Evolutionary conservation across 352 stramenopile genomes (phyloP), one percentile per base, ranked within the genome.

Genomic region (Phytophthora kernoviae): DNA sequence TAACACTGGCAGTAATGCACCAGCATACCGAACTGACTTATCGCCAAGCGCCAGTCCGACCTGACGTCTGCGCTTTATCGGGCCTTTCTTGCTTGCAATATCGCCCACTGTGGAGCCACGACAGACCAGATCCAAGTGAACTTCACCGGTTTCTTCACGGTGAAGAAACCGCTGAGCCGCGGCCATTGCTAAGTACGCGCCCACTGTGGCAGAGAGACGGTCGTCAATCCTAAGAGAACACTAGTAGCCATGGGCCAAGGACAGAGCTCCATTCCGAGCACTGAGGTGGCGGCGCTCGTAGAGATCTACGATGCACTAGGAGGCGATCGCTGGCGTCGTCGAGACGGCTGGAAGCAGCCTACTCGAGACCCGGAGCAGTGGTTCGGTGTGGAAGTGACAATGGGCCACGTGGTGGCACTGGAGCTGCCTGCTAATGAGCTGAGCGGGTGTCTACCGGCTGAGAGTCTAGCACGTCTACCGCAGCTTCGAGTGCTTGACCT

Each of bases 321-420:
- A 14, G 84, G 84, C 40, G 81, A 89, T 37, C 73, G 70, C 42
- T 94, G 84, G 84, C 82, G 82, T 11, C 81, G 84, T 10, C 79
- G 81, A 40, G 75, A 91, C 60, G 84, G 82, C 41, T 94, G 84
- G 84, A 88, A 86, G 59, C 77, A 88, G 73, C 71, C 76, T 32
- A 84, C 80, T 22, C 37, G 73, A n/a, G 81, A 92, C 48, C 81
- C 82, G 4, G 81, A 94, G 74, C 81, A 75, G 17, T 94, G 84
- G 84, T 90, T 88, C 62, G 84, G 84, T 58, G 83, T 94, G 42
- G 67, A 90, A 43, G 83, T 94, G 36, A 49, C 66, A 22, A 65
- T 79, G 64, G 84, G 84, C 41, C 84, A 94, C 62, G 84, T 94
- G 14, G 77, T 87, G 34, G 73, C 82, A n/a, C 70, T 94, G 11